phyloP scores from a whole-genome alignment of 495 filamentous ascomycete species.

The Platismatia glauca region DNA sequence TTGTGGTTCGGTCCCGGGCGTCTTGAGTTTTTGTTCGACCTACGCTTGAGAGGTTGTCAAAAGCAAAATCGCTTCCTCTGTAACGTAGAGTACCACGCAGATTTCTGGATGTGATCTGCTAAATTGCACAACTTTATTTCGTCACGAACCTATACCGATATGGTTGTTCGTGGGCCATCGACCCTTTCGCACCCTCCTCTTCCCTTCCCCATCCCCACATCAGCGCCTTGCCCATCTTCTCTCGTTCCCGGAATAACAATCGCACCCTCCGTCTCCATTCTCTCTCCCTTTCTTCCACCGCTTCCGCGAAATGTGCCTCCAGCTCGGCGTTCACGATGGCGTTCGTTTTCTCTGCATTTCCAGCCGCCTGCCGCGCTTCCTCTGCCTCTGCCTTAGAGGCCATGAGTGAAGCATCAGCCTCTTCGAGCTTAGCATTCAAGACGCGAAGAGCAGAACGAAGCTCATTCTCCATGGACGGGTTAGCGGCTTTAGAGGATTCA shows the following conservation, averaged over 20 bases:
- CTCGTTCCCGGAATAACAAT: constrained; percentile 47
- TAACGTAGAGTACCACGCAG: neutral
- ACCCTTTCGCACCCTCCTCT: constrained; percentile 30
- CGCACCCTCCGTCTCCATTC: constrained; percentile 45
- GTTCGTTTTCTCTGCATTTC: constrained; percentile 9
- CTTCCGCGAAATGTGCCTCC: constrained; percentile 32
- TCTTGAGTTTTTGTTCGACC: neutral
- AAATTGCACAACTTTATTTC: neutral
- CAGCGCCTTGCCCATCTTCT: constrained; percentile 43
- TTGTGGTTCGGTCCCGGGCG: neutral
- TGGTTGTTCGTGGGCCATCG: constrained; percentile 30
- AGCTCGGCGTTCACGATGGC: constrained; percentile 20
- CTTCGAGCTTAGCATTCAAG: constrained; percentile 23
- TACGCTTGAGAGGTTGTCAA: neutral
- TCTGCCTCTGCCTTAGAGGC: constrained; percentile 14
- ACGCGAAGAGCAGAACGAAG: constrained; percentile 34
- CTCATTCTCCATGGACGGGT: constrained; percentile 19
- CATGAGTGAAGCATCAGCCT: constrained; percentile 3
- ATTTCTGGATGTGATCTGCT: neutral
- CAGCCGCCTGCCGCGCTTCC: constrained; percentile 12
- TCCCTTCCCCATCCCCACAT: constrained; percentile 44
- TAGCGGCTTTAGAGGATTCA: neutral
- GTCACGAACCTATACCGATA: constrained; percentile 40
- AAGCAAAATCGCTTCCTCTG: neutral
- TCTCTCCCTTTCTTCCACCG: constrained; percentile 41